phyloP scores from a whole-genome alignment of 805 yeast genomes.

The Spathaspora arborariae region DNA sequence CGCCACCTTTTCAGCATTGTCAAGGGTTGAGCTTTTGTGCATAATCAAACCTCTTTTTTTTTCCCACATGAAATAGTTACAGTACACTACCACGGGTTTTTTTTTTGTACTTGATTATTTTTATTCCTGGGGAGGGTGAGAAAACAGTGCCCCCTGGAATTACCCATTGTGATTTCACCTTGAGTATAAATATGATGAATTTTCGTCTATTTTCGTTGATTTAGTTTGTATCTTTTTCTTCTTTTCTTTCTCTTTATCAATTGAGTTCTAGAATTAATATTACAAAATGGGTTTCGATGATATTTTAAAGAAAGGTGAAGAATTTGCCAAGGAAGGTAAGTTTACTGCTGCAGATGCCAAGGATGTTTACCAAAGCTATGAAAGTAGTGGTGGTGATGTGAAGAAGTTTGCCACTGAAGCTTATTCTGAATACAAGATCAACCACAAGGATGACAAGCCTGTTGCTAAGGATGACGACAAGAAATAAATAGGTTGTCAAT shows the following conservation, averaged over 20 bases:
- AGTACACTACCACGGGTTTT: not conserved
- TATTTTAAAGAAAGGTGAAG: constrained; percentile 30
- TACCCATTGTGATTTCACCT: not conserved
- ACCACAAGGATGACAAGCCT: constrained; percentile 15
- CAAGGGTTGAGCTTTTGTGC: not conserved
- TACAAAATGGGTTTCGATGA: constrained; percentile 27
- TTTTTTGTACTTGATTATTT: not conserved
- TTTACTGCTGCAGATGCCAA: constrained; percentile 27
- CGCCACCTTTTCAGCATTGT: not conserved
- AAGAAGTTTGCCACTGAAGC: constrained; percentile 34
- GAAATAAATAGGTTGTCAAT: not conserved
- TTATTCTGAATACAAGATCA: constrained; percentile 24
- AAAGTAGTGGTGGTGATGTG: constrained; percentile 21
- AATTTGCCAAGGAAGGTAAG: constrained; percentile 13
- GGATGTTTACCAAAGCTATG: constrained; percentile 30
- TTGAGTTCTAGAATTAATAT: not conserved
- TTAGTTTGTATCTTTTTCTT: not conserved
- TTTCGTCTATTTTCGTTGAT: not conserved
- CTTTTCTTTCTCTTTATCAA: not conserved
- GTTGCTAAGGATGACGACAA: constrained; percentile 7
- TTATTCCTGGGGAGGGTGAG: not conserved
- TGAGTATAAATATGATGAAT: not conserved
- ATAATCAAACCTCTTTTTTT: not conserved
- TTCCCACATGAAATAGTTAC: not conserved
- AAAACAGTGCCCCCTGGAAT: not conserved